Percentiles rank a stretch among this genome's conserved stretches.
phyloP scores from a whole-genome alignment of 176 grass and related monocot genomes.

The Eragrostis nindensis region DNA sequence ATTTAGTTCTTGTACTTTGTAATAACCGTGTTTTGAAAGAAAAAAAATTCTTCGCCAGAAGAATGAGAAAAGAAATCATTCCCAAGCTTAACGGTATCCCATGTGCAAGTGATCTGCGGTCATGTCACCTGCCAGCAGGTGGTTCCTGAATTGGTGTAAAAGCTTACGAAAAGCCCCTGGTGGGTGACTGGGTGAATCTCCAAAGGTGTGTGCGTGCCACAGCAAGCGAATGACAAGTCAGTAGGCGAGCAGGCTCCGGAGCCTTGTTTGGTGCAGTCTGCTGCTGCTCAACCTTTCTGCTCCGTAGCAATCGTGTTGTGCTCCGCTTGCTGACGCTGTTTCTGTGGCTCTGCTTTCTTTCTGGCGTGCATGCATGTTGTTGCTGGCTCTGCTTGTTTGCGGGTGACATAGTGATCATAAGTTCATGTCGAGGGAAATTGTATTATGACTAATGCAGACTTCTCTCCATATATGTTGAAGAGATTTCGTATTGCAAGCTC shows the following conservation, averaged over 20 bases:
- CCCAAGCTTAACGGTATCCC: neutral
- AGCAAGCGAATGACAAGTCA: neutral
- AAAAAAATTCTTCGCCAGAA: too few relatives aligned
- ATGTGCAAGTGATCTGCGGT: neutral
- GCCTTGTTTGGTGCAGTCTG: neutral
- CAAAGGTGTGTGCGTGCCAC: neutral
- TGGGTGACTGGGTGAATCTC: neutral
- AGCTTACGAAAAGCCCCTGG: neutral
- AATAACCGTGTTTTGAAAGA: too few relatives aligned
- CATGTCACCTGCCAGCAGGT: neutral
- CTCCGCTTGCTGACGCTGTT: neutral
- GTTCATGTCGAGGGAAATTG: too few relatives aligned
- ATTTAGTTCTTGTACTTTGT: conserved; percentile 2
- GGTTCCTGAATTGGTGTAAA: neutral
- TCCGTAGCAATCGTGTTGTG: neutral
- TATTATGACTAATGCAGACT: too few relatives aligned
- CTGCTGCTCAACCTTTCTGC: neutral
- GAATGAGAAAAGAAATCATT: too few relatives aligned
- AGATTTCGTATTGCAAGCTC: too few relatives aligned
- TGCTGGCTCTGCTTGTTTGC: too few relatives aligned
- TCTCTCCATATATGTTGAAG: too few relatives aligned
- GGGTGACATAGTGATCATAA: too few relatives aligned
- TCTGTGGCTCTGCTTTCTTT: too few relatives aligned
- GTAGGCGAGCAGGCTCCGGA: neutral
- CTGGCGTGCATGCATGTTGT: neutral